Conservation (phyloP, 106 monocot genomes). For the Platanthera guangdongensis region DNA sequence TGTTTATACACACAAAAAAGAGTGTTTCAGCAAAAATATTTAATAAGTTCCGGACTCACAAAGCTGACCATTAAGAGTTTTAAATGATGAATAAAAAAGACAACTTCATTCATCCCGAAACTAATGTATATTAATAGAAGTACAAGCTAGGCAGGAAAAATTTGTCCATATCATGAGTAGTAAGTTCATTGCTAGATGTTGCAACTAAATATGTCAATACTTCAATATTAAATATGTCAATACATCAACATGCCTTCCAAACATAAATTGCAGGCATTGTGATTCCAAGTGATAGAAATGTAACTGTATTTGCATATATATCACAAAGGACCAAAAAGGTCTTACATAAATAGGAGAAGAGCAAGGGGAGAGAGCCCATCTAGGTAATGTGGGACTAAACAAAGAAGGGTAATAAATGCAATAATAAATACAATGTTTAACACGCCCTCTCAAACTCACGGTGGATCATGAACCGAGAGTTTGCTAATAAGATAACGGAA, state of each 20-base stretch:
- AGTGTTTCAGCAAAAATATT: neutral
- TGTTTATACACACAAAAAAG: neutral
- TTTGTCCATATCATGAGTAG: neutral
- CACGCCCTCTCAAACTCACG: no score
- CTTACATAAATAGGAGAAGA: no score
- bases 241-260: neutral
- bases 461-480: no score
- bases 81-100: neutral
- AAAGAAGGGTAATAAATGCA: no score
- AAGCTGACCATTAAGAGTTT: conserved; percentile 1
- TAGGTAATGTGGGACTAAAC: no score
- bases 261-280: neutral
- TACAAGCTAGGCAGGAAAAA: neutral
- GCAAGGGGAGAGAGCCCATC: no score
- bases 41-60: neutral
- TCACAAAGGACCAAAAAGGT: no score
- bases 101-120: neutral
- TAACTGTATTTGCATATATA: no score
- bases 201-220: no score
- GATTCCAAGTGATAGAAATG: no score
- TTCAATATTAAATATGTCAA: neutral
- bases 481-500: no score
- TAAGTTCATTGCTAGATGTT: neutral
- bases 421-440: no score
- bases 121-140: neutral